A percentile compares a stretch with the other conserved stretches of the same genome.
Evolutionary conservation across 2,329 filamentous ascomycete species (phyloP).

Genomic region (Zasmidium angulare): DNA sequence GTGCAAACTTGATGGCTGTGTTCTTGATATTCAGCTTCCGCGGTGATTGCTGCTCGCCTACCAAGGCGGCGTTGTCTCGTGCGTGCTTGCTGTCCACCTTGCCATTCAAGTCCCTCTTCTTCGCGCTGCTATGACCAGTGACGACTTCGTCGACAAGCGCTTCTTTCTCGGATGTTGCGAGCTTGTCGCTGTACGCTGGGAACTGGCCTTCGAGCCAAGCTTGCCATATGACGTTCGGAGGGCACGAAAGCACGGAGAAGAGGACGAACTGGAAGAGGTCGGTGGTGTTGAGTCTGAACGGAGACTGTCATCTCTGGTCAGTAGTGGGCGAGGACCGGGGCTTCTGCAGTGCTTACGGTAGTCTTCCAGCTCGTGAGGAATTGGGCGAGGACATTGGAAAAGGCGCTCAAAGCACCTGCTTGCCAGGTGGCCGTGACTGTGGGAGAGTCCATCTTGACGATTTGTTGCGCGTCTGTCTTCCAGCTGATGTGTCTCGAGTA

Average conservation of each 20-base stretch:
- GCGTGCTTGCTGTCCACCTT: background rate
- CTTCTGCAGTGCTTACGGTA: conserved; percentile 47
- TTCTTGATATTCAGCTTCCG: conserved; percentile 57
- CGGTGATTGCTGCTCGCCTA: conserved; percentile 8
- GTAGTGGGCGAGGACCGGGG: background rate
- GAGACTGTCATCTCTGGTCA: conserved; percentile 10
- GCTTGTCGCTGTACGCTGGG: conserved; percentile 59
- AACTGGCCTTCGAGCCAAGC: conserved; percentile 72
- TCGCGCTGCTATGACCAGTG: conserved; percentile 28
- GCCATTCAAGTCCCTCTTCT: conserved; percentile 10
- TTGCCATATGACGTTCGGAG: conserved; percentile 88
- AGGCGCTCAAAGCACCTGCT: conserved; percentile 62
- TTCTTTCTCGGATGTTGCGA: conserved; percentile 31
- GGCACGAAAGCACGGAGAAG: conserved; percentile 70
- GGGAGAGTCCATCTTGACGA: conserved; percentile 46
- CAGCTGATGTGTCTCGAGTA: background rate
- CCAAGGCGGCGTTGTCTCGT: background rate
- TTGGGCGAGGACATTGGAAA: conserved; percentile 75
- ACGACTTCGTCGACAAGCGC: conserved; percentile 32
- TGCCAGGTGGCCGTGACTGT: conserved; percentile 64
- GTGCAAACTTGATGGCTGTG: conserved; percentile 64
- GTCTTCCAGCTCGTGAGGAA: conserved; percentile 62
- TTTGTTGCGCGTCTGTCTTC: too few species aligned
- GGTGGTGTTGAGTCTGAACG: conserved; percentile 60
- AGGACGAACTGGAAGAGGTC: conserved; percentile 75